These are phyloP conservation scores for Aspergillus neotritici DNA, from an alignment of 2,329 filamentous ascomycete species.

Conservation along the genomic window DNA sequence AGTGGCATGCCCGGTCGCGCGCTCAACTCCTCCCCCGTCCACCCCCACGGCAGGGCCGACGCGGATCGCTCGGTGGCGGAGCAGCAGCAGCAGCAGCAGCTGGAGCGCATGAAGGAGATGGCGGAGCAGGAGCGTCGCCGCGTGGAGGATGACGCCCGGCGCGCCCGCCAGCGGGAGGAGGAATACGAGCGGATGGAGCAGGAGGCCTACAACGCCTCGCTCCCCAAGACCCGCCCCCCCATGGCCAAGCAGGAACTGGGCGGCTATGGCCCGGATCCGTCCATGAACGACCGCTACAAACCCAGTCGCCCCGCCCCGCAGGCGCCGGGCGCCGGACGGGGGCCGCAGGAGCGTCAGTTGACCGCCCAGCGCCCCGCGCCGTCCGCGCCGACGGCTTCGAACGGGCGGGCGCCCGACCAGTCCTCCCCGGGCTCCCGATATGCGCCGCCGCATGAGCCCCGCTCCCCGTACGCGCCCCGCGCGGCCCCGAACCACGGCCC, in stretches of 20 bases:
- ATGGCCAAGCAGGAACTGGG: constrained; percentile 87
- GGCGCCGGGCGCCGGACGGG: constrained; percentile 54
- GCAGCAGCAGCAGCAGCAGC: constrained; percentile 39
- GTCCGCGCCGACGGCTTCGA: constrained; percentile 54
- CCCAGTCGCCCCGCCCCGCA: constrained; percentile 79
- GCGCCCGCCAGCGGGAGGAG: constrained; percentile 37
- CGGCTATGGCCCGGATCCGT: constrained; percentile 55
- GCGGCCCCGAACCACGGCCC: constrained; percentile 41
- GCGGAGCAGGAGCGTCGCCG: constrained; percentile 49
- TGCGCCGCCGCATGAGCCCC: constrained; percentile 28
- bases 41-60: constrained; percentile 49
- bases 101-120: constrained; percentile 50
- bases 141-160: constrained; percentile 51
- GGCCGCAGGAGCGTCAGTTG: constrained; percentile 51
- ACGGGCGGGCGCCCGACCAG: constrained; percentile 19
- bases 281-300: constrained; percentile 63
- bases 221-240: constrained; percentile 74
- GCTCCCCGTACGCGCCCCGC: constrained; percentile 39
- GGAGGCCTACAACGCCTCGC: constrained; percentile 82
- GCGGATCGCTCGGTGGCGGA: constrained; percentile 45
- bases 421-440: constrained; percentile 33
- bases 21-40: constrained; percentile 28
- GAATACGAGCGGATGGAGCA: constrained; percentile 69
- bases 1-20: constrained; percentile 36
- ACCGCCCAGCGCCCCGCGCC: constrained; percentile 77